A percentile compares a stretch with the other conserved stretches of the same genome.
phyloP scores from a whole-genome alignment of 2,329 filamentous ascomycete genomes.

The Davidsoniella eucalypti region DNA sequence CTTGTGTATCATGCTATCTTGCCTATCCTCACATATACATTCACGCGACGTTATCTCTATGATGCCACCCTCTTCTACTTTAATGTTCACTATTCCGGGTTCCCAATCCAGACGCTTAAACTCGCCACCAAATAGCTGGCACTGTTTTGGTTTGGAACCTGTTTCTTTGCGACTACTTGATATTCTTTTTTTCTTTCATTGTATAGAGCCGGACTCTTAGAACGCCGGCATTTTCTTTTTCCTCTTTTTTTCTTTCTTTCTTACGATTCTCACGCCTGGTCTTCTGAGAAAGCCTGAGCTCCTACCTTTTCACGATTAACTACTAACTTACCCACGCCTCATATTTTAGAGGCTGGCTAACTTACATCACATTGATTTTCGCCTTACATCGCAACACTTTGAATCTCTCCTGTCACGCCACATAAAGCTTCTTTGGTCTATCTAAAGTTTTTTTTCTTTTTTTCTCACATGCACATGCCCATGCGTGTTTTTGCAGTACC shows the following conservation, averaged over 20 bases:
- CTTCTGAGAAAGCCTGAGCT: neutral
- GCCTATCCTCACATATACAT: no score
- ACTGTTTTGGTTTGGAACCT: neutral
- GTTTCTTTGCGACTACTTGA: neutral
- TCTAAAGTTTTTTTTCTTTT: neutral
- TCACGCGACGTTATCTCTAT: no score
- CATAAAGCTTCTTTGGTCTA: neutral
- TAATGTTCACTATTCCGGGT: no score
- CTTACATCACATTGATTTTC: neutral
- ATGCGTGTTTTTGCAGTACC: conserved; percentile 5
- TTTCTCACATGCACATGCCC: conserved; percentile 9
- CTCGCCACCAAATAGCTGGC: neutral
- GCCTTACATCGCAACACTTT: neutral
- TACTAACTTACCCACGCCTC: neutral
- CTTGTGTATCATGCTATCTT: no score
- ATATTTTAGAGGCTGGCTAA: neutral
- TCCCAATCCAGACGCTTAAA: no score
- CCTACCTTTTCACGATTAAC: neutral
- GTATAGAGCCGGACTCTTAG: conserved; percentile 3
- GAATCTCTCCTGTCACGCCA: neutral
- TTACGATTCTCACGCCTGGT: neutral
- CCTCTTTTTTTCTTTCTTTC: neutral
- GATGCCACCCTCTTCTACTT: no score
- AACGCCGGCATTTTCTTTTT: neutral
- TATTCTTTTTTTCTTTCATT: neutral